phyloP scores from a whole-genome alignment of 352 stramenopile species.

The Phytophthora vignae region DNA sequence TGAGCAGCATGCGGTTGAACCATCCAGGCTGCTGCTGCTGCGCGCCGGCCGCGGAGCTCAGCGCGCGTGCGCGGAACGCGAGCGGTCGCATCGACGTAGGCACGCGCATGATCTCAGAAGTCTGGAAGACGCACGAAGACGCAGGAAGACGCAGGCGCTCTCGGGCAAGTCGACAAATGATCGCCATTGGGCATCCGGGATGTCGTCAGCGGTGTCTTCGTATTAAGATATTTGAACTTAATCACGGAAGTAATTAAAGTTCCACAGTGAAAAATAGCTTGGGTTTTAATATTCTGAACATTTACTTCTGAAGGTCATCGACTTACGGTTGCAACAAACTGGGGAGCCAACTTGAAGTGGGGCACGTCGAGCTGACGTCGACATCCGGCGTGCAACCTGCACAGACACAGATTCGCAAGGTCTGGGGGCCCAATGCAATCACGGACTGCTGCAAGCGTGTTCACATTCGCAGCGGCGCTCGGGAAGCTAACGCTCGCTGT shows the following conservation, averaged over 20 bases:
- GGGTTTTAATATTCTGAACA: too few species aligned
- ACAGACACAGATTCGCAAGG: neutral
- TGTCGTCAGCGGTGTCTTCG: too few species aligned
- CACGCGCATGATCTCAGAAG: conserved; percentile 36
- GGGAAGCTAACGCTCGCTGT: neutral
- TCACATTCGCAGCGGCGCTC: conserved; percentile 26
- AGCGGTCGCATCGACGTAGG: conserved; percentile 25
- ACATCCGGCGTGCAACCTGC: conserved; percentile 3
- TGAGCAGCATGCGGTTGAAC: conserved; percentile 80
- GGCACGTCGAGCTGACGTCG: conserved; percentile 25
- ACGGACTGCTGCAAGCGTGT: conserved; percentile 8
- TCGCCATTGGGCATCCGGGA: neutral
- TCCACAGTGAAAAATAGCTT: too few species aligned
- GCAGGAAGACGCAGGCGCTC: neutral
- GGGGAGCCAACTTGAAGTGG: conserved; percentile 48
- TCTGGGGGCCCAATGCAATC: conserved; percentile 2
- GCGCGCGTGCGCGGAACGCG: conserved; percentile 23
- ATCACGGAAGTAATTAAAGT: too few species aligned
- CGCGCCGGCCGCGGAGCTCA: conserved; percentile 27
- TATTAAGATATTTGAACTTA: too few species aligned
- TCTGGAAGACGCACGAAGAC: too few species aligned
- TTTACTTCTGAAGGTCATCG: too few species aligned
- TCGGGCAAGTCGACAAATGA: conserved; percentile 36
- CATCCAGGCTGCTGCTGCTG: conserved; percentile 54
- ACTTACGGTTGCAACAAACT: too few species aligned